Percentiles rank a stretch among this genome's conserved stretches.
Evolutionary conservation across 805 yeast genomes (phyloP).

Genomic region (Suhomyces xylopsoci): DNA sequence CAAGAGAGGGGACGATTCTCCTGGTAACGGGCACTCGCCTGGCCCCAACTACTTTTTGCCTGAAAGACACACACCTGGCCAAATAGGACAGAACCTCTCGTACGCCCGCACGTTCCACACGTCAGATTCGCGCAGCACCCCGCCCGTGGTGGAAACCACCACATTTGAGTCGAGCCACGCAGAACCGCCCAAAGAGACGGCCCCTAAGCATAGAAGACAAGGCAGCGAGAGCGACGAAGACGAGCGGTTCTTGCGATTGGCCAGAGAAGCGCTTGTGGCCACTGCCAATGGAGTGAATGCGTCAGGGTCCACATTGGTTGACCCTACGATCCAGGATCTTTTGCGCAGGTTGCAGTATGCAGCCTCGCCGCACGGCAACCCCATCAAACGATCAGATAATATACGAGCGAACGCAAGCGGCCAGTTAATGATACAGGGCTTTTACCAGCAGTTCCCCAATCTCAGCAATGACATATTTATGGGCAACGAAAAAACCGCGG

Average conservation of each 20-base stretch:
- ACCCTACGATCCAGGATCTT: slow-evolving; percentile 62
- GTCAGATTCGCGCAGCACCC: background rate
- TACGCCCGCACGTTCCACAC: slow-evolving; percentile 12
- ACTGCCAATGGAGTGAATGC: slow-evolving; percentile 43
- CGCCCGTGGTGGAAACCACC: background rate
- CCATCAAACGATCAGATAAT: slow-evolving; percentile 31
- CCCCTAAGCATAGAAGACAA: background rate
- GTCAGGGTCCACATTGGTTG: slow-evolving; percentile 37
- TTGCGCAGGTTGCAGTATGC: slow-evolving; percentile 58
- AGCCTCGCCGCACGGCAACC: slow-evolving; percentile 56
- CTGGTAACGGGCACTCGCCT: background rate
- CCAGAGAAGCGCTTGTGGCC: slow-evolving; percentile 59
- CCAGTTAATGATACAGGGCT: slow-evolving; percentile 40
- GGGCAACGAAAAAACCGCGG: slow-evolving; percentile 5
- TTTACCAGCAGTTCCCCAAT: slow-evolving; percentile 43
- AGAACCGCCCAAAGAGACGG: background rate
- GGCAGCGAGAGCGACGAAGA: slow-evolving; percentile 40
- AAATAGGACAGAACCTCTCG: slow-evolving; percentile 18
- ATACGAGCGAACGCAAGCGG: slow-evolving; percentile 39
- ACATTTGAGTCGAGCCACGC: background rate
- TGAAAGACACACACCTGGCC: slow-evolving; percentile 17
- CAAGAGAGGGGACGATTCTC: slow-evolving; percentile 6
- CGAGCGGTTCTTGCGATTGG: slow-evolving; percentile 52
- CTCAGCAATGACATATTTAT: slow-evolving; percentile 39
- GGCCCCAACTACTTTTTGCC: slow-evolving; percentile 15